Base-by-base conservation (phyloP, 345 rosid species). In the Eucalyptus pauciflora region DNA sequence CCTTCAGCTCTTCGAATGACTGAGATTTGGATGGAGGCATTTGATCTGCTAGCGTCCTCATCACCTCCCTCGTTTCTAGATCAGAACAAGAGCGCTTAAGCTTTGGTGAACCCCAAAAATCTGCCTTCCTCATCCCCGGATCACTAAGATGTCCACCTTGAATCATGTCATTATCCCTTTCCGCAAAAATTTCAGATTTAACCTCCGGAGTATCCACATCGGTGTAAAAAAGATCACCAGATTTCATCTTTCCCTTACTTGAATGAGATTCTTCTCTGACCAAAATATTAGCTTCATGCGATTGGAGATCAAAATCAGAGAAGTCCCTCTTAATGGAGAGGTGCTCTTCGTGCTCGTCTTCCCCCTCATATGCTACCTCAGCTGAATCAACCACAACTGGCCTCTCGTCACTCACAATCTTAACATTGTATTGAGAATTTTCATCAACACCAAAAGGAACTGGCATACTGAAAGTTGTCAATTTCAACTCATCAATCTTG, bases 1-100 rank as follows among this genome's bases (percentile, higher is more conserved):
- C 93, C 56, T 88, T 92, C 60, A 90, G 89, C 52, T 92, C 94
- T 50, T 93, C 93, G 15, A 89, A 92, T 50, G 93, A 91, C 33
- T 88, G 91, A 87, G 93, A 94, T 86, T 92, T 90, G 20, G 93
- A 90, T 88, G 89, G 91, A 50, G 94, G 90, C 89, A 93, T 89
- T 76, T 86, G 88, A 87, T 90, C 91, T 4, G 79, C 91, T 31
- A 92, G 89, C 91, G 91, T 90, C 89, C 91, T 94, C 11, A 88
- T 91, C 76, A 90, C 91, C 87, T 91, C 89, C 87, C 94, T 56
- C 5, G 92, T 90, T 92, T 94, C 98, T 69, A 96, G 92, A 91
- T 93, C 93, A 27, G 99, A 97, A 92, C 99, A 97, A 4, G 99
- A 96, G 54, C 98, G 92, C 91, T 94, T 93, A 46, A 95, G 98